Evolutionary conservation across 768 basidiomycete genomes (phyloP).

Genomic region (Ramaria sp.): DNA sequence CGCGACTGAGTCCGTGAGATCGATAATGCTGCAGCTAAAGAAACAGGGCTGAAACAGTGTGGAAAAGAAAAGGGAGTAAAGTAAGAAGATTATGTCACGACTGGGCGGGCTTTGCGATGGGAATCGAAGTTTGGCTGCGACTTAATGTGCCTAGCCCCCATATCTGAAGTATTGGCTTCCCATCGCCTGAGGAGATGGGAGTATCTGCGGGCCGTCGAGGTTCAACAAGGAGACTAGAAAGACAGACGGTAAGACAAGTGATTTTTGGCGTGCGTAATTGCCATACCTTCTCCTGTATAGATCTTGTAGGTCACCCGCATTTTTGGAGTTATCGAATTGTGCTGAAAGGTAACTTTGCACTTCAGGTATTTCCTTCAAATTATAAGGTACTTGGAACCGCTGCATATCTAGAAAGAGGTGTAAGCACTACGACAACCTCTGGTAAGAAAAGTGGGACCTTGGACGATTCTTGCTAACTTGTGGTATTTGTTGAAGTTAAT

Average conservation of each 20-base stretch:
- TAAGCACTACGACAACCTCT: background rate
- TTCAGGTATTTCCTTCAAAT: slow-evolving; percentile 80
- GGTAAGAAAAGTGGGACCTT: slow-evolving; percentile 36
- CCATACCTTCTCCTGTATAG: slow-evolving; percentile 74
- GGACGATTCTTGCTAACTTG: slow-evolving; percentile 76
- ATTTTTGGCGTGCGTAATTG: background rate
- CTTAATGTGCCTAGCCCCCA: slow-evolving; percentile 8
- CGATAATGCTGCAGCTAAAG: background rate
- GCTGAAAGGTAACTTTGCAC: slow-evolving; percentile 70
- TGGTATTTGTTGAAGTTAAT: slow-evolving; percentile 97
- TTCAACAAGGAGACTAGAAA: slow-evolving; percentile 62
- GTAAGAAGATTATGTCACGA: background rate
- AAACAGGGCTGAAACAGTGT: background rate
- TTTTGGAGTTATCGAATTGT: slow-evolving; percentile 61
- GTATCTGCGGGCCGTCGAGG: slow-evolving; percentile 71
- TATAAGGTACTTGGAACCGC: slow-evolving; percentile 81
- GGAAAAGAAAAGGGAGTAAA: background rate
- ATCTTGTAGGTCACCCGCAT: slow-evolving; percentile 76
- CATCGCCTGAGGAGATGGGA: slow-evolving; percentile 18
- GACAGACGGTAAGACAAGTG: slow-evolving; percentile 4
- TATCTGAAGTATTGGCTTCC: slow-evolving; percentile 5
- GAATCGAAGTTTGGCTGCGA: background rate
- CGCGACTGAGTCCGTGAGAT: background rate
- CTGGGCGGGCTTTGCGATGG: background rate
- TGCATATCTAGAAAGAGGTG: slow-evolving; percentile 57